Percentiles rank a stretch among this genome's conserved stretches.
Conservation (phyloP, 73 alveolate species). For the Paramecium primaurelia region DNA sequence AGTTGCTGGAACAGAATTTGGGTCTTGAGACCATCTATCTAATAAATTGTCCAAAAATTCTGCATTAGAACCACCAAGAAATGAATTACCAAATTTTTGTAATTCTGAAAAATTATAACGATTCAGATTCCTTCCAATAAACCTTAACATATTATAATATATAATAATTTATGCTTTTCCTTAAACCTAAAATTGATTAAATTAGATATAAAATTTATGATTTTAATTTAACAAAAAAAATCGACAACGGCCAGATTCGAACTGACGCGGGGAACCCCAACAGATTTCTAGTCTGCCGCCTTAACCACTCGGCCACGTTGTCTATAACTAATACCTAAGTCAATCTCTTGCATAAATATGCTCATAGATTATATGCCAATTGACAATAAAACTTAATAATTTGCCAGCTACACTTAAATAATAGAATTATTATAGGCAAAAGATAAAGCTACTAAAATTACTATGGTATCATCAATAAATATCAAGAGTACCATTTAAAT, state of each 20-base stretch:
- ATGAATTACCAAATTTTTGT: not conserved
- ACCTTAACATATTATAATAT: not conserved
- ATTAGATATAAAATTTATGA: not conserved
- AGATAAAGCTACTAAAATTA: not conserved
- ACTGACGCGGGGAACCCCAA: slow-evolving; percentile 60
- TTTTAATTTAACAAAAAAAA: not conserved
- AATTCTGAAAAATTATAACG: slow-evolving; percentile 11
- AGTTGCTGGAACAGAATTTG: slow-evolving; percentile 74
- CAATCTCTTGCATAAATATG: not conserved
- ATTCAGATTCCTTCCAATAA: not conserved
- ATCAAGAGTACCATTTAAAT: too few relatives aligned
- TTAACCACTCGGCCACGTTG: slow-evolving; percentile 60
- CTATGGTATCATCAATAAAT: not conserved
- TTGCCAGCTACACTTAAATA: not conserved
- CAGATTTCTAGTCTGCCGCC: slow-evolving; percentile 62
- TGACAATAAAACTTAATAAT: not conserved
- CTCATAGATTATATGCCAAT: not conserved
- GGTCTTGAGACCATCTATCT: slow-evolving; percentile 75
- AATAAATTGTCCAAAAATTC: slow-evolving; percentile 69
- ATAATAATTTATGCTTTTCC: not conserved
- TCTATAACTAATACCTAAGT: not conserved
- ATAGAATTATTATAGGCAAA: not conserved
- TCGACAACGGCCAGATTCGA: slow-evolving; percentile 62
- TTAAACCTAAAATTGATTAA: not conserved
- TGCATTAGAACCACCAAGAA: slow-evolving; percentile 58